Percentiles rank a stretch among this genome's conserved stretches.
phyloP scores from a whole-genome alignment of 495 filamentous ascomycete genomes.

The Penicillium canariense region DNA sequence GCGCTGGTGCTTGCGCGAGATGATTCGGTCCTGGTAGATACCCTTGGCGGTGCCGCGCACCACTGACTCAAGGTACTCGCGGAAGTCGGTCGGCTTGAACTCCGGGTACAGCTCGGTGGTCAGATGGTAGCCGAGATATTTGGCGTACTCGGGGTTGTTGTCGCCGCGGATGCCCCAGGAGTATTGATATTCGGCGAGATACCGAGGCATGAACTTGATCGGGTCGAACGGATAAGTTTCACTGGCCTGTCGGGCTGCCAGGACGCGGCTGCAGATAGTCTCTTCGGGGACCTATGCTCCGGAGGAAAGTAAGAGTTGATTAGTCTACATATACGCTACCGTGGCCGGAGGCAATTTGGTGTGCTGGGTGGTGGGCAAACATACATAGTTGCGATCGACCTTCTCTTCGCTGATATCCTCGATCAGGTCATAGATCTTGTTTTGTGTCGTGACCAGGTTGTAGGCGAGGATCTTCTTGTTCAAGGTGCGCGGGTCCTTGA shows the following conservation, averaged over 20 bases:
- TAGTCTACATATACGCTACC: too few species aligned
- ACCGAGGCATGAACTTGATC: slow-evolving; percentile 42
- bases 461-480: slow-evolving; percentile 58
- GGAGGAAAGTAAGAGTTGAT: too few species aligned
- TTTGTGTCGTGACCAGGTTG: slow-evolving; percentile 47
- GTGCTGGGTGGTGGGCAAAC: too few species aligned
- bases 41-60: slow-evolving; percentile 43
- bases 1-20: slow-evolving; percentile 44
- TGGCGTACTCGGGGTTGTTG: slow-evolving; percentile 55
- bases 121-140: slow-evolving; percentile 57
- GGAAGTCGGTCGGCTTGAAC: slow-evolving; percentile 41
- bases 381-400: slow-evolving; percentile 48
- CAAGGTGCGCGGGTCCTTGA: slow-evolving; percentile 53
- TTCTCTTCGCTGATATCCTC: slow-evolving; percentile 56
- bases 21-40: slow-evolving; percentile 44
- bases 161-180: slow-evolving; percentile 55
- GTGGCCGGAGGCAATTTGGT: too few species aligned
- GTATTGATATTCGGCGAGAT: slow-evolving; percentile 48
- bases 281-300: slow-evolving; percentile 40
- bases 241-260: slow-evolving; percentile 43
- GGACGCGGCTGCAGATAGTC: slow-evolving; percentile 42
- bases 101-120: slow-evolving; percentile 58
- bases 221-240: slow-evolving; percentile 50
- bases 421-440: slow-evolving; percentile 48
- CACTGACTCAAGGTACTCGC: slow-evolving; percentile 42